Evolutionary conservation across 2,329 filamentous ascomycete genomes (phyloP).

Genomic region (Emergomyces africanus): DNA sequence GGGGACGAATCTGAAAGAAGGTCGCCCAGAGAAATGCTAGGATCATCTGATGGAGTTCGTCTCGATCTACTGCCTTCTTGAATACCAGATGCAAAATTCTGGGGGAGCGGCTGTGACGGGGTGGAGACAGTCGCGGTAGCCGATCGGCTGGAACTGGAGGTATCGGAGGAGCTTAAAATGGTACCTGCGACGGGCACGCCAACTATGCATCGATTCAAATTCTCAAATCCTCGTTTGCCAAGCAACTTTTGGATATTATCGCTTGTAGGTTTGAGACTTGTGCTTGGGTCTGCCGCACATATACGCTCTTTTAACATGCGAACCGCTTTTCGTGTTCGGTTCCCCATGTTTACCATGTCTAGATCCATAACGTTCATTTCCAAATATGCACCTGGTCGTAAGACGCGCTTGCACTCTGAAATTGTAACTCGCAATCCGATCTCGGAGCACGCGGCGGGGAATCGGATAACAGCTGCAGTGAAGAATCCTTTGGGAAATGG

Average conservation of each 20-base stretch:
- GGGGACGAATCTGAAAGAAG: conserved; percentile 60
- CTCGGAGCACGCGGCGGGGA: conserved; percentile 34
- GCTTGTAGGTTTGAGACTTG: conserved; percentile 35
- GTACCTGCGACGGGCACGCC: conserved; percentile 36
- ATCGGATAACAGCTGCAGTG: conserved; percentile 33
- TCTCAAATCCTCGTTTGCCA: conserved; percentile 34
- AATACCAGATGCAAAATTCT: conserved; percentile 3
- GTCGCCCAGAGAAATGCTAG: conserved; percentile 46
- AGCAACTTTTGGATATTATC: conserved; percentile 36
- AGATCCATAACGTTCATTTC: conserved; percentile 37
- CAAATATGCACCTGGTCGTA: conserved; percentile 36
- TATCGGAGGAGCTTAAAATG: conserved; percentile 29
- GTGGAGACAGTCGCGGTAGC: conserved; percentile 12
- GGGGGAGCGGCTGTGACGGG: conserved; percentile 7
- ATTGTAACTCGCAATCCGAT: conserved; percentile 30
- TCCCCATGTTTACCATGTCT: conserved; percentile 40
- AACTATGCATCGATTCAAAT: conserved; percentile 37
- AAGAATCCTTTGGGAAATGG: conserved; percentile 37
- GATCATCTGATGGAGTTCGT: conserved; percentile 26
- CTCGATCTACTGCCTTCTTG: conserved; percentile 1
- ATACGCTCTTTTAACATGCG: conserved; percentile 35
- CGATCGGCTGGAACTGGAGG: conserved; percentile 27
- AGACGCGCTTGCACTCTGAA: conserved; percentile 37
- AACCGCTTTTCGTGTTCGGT: conserved; percentile 32
- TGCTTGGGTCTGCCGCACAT: conserved; percentile 27